phyloP scores from a whole-genome alignment of 805 yeast species.

The Wickerhamomyces silvicola region DNA sequence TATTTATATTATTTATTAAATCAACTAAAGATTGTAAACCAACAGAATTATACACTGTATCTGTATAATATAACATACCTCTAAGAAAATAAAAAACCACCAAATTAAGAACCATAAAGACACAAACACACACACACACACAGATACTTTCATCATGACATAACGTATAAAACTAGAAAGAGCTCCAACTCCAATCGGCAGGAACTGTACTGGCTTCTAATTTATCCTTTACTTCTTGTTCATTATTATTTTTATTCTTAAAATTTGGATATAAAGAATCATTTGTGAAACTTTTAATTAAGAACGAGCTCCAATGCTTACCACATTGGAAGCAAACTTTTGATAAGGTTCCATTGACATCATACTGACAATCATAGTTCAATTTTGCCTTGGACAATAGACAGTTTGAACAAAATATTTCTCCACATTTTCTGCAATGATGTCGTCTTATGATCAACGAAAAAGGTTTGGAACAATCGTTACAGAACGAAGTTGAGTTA shows the following conservation, averaged over 20 bases:
- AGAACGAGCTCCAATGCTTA: slow-evolving; percentile 40
- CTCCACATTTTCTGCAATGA: slow-evolving; percentile 72
- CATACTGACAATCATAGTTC: slow-evolving; percentile 34
- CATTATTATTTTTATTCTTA: slow-evolving; percentile 3
- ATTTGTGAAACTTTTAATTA: slow-evolving; percentile 19
- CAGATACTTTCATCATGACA: no score
- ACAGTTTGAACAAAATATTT: slow-evolving; percentile 58
- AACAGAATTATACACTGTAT: no score
- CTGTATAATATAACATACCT: no score
- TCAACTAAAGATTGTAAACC: no score
- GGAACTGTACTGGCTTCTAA: slow-evolving; percentile 31
- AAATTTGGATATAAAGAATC: slow-evolving; percentile 12
- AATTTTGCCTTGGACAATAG: slow-evolving; percentile 43
- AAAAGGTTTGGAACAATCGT: slow-evolving; percentile 53
- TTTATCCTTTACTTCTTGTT: slow-evolving; percentile 1
- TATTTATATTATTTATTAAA: no score
- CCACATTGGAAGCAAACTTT: slow-evolving; percentile 59
- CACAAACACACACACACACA: no score
- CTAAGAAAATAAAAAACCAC: no score
- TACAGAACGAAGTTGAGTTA: slow-evolving; percentile 46
- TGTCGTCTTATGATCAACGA: slow-evolving; percentile 62
- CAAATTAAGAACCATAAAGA: no score
- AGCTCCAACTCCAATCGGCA: slow-evolving; percentile 66
- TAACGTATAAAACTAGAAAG: no score
- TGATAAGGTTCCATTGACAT: slow-evolving; percentile 49